Base-by-base conservation (phyloP, 176 grass and related monocot species). In the Secale cereale region DNA sequence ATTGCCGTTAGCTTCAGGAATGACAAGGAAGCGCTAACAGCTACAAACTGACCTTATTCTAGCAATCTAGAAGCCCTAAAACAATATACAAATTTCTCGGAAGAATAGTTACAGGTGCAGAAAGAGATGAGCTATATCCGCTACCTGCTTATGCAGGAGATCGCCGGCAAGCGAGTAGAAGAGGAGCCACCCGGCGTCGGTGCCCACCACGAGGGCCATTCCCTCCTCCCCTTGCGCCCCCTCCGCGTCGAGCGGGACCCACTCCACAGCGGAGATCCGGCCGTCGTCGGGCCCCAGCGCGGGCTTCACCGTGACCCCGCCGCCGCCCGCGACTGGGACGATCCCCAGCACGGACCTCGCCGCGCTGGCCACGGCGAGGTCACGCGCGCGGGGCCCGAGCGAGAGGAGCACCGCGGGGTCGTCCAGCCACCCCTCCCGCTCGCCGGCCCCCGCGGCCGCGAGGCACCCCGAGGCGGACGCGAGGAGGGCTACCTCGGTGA, bases 131-230 rank as follows among this genome's bases (percentile, higher is more conserved):
- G 28, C 71, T 27, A 9, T 29, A 54, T 43, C 3, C 3, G 4
- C 3, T 1, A 97, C 95, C 92, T 98, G 96, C 83, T 97, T 97
- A 78, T 94, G 90, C 63, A 98, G 66, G n/a, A 98, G 93, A 75
- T 95, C 86, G 35, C 93, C 93, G 9, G 56, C 48, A 19, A 91
- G 79, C 10, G 96, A 91, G 84, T 92, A 95, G 54, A 98, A 76
- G 31, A 98, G 77, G 5, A 98, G 82, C 89, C 87, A 90, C 5
- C 96, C 96, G 2, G 71, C 60, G 17, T 92, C 91, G 12, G 96
- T 95, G 50, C 91, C 93, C 4, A 95, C 57, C 1, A 59, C 96
- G 17, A 95, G 35, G 16, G 90, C 69, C 65, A 84, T 82, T 28
- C 67, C 79, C 12, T 93, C 70, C 70, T 77, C 66, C 74, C 46